Percentiles rank a stretch among this genome's conserved stretches.
Evolutionary conservation across 306 rosid species (phyloP).

Genomic region (Oxytropis ochrocephala): DNA sequence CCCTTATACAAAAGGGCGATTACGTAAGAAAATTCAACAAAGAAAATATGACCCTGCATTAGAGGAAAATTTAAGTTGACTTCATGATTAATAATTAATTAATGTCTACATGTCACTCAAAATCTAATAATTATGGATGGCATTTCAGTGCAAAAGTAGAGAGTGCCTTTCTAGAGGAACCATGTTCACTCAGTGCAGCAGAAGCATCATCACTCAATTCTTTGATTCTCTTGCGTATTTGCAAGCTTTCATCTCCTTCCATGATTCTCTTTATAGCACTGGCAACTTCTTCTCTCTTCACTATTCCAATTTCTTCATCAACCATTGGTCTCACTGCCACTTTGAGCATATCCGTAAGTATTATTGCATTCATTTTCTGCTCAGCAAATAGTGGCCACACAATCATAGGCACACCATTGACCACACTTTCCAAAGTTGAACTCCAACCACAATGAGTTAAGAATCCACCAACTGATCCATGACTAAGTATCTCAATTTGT

Average conservation of each 20-base stretch:
- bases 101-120: background rate
- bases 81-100: too few relatives aligned
- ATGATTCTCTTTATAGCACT: constrained; percentile 6
- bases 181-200: constrained; percentile 4
- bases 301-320: constrained; percentile 13
- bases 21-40: too few relatives aligned
- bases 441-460: constrained; percentile 35
- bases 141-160: constrained; percentile 12
- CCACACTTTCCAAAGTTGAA: constrained; percentile 16
- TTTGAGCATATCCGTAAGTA: background rate
- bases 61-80: too few relatives aligned
- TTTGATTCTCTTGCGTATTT: background rate
- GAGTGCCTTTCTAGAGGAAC: constrained; percentile 26
- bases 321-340: constrained; percentile 14
- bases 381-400: constrained; percentile 28
- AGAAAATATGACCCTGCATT: too few relatives aligned
- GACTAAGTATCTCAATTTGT: constrained; percentile 20
- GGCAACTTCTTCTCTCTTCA: constrained; percentile 27
- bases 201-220: constrained; percentile 15
- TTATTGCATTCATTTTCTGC: constrained; percentile 15
- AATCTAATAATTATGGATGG: background rate
- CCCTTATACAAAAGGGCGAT: too few relatives aligned
- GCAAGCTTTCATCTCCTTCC: constrained; percentile 25
- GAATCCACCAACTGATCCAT: constrained; percentile 19
- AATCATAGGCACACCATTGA: constrained; percentile 18